Conservation (phyloP, 495 filamentous ascomycete genomes). For the Penicillium dipodomyicola region DNA sequence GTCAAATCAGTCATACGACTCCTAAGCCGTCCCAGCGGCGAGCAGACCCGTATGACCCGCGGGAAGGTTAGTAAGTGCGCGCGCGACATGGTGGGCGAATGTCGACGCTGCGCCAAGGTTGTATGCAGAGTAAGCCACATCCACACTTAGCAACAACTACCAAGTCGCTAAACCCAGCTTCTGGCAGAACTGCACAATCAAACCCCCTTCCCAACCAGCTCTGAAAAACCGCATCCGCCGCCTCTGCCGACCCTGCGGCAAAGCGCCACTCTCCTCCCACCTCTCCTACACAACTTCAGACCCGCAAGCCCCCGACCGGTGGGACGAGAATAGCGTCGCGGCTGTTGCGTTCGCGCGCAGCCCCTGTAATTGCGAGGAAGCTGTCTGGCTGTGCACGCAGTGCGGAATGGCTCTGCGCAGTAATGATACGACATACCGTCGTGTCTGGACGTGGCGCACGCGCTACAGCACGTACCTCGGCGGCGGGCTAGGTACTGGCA, state of each 20-base stretch:
- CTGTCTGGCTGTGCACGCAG: conserved; percentile 75
- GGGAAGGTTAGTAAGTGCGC: conserved; percentile 76
- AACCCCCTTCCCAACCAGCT: conserved; percentile 60
- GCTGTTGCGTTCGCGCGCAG: conserved; percentile 49
- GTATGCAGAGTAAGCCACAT: conserved; percentile 69
- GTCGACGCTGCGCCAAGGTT: conserved; percentile 69
- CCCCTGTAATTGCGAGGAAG: conserved; percentile 67
- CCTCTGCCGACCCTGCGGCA: conserved; percentile 69
- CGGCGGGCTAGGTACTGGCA: conserved; percentile 73
- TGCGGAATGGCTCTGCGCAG: conserved; percentile 69
- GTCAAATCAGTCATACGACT: conserved; percentile 39
- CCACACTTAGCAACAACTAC: not conserved
- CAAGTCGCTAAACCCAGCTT: not conserved
- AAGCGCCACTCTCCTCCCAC: conserved; percentile 55
- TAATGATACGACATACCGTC: conserved; percentile 70
- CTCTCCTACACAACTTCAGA: conserved; percentile 18
- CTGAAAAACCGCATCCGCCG: conserved; percentile 72
- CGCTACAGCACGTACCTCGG: conserved; percentile 79
- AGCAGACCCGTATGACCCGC: conserved; percentile 46
- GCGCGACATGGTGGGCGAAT: conserved; percentile 78
- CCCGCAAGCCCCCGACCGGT: not conserved
- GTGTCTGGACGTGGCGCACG: conserved; percentile 84
- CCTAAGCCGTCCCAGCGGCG: conserved; percentile 31
- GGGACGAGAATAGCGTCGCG: conserved; percentile 6
- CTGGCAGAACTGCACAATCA: conserved; percentile 78